Evolutionary conservation across 78 protist genomes (phyloP).

Genomic region (slime mould (Dictyostelium discoideum)): DNA sequence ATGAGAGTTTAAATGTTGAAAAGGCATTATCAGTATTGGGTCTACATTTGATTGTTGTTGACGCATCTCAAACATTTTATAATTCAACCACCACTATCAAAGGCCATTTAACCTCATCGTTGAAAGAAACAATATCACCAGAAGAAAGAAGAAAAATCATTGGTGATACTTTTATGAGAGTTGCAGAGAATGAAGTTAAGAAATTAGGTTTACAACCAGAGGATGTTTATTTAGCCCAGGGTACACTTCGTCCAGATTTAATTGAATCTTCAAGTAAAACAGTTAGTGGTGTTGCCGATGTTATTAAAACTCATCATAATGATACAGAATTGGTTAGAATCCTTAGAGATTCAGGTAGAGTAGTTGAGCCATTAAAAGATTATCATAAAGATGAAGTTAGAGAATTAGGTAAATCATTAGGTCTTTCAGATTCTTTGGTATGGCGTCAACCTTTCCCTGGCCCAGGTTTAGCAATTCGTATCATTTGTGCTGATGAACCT

Average conservation of each 20-base stretch:
- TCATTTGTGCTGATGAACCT: constrained; percentile 89
- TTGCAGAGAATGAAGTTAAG: constrained; percentile 70
- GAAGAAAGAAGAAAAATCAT: constrained; percentile 97
- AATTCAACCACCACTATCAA: constrained; percentile 85
- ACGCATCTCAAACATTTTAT: constrained; percentile 90
- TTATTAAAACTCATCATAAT: constrained; percentile 98
- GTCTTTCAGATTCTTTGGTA: constrained; percentile 92
- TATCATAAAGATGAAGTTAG: constrained; percentile 98
- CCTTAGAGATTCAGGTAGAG: constrained; percentile 87
- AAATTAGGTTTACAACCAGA: constrained; percentile 78
- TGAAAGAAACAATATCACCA: constrained; percentile 82
- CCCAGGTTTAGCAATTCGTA: constrained; percentile 97
- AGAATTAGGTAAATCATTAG: constrained; percentile 91
- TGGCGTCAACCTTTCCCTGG: constrained; percentile 99
- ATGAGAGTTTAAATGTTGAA: constrained; percentile 67
- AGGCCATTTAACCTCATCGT: constrained; percentile 21
- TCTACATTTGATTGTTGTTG: constrained; percentile 81
- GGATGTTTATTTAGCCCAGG: constrained; percentile 92
- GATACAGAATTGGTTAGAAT: constrained; percentile 93
- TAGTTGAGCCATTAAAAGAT: constrained; percentile 95
- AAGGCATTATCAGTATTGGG: constrained; percentile 72
- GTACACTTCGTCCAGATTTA: constrained; percentile 97
- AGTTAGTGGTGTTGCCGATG: constrained; percentile 89
- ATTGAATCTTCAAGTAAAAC: constrained; percentile 94
- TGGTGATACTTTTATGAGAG: constrained; percentile 97